phyloP scores from a whole-genome alignment of 169 alveolate species.

The Babesia ovata region DNA sequence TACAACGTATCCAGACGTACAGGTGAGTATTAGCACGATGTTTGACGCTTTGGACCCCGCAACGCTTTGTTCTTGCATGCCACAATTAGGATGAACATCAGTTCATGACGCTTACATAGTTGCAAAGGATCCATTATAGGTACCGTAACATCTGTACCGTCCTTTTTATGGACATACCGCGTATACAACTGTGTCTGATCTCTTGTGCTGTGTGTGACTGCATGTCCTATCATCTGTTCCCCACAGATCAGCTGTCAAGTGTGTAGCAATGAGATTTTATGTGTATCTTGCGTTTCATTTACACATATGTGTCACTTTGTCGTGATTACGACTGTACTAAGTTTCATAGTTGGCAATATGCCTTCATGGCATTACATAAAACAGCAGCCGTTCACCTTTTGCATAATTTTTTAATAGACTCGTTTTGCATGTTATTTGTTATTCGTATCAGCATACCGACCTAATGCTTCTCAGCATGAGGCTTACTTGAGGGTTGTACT shows the following conservation, averaged over 20 bases:
- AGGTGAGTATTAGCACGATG: conserved; percentile 20
- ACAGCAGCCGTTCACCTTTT: background rate
- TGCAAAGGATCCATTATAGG: no score
- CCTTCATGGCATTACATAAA: background rate
- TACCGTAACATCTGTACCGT: no score
- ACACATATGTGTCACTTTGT: background rate
- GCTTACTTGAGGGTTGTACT: conserved; percentile 57
- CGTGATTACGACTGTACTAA: no score
- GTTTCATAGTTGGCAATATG: background rate
- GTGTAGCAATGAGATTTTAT: background rate
- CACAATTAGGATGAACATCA: no score
- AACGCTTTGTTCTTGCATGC: no score
- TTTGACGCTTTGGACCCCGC: no score
- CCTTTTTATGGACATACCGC: no score
- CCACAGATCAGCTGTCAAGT: no score
- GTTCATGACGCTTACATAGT: no score
- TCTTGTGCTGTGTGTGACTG: no score
- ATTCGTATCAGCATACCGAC: background rate
- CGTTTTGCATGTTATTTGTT: background rate
- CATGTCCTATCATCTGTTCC: no score
- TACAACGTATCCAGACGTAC: conserved; percentile 50
- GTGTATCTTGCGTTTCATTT: background rate
- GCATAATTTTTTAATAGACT: background rate
- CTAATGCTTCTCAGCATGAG: conserved; percentile 32
- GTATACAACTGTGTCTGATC: no score